Conservation (phyloP, 768 basidiomycete genomes). For the Pleurotus giganteus region DNA sequence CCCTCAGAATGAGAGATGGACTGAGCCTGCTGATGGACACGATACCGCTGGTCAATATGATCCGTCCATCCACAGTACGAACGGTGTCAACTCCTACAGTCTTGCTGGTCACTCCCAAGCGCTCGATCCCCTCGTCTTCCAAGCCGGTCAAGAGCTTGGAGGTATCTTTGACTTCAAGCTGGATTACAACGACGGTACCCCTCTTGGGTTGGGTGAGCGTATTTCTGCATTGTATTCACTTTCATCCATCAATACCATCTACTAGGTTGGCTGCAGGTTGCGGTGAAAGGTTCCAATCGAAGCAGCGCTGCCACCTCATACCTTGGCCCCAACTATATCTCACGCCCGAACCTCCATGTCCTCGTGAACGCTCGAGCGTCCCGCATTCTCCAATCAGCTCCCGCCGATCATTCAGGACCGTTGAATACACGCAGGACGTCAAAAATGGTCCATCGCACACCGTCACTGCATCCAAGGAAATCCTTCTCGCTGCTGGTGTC, state of each 20-base stretch:
- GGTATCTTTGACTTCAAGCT: slow-evolving; percentile 24
- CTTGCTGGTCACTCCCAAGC: slow-evolving; percentile 18
- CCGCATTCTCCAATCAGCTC: slow-evolving; percentile 4
- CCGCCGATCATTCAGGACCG: slow-evolving; percentile 16
- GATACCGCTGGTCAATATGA: slow-evolving; percentile 26
- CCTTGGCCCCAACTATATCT: slow-evolving; percentile 22
- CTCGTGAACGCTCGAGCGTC: slow-evolving; percentile 22
- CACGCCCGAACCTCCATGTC: slow-evolving; percentile 30
- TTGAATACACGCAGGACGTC: slow-evolving; percentile 14
- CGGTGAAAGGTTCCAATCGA: slow-evolving; percentile 25
- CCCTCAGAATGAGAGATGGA: slow-evolving; percentile 26
- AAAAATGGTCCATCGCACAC: slow-evolving; percentile 7
- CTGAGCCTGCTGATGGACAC: slow-evolving; percentile 24
- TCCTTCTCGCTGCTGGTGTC: slow-evolving; percentile 31
- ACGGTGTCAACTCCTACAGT: slow-evolving; percentile 23
- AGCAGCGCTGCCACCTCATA: slow-evolving; percentile 31
- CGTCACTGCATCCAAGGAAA: slow-evolving; percentile 24
- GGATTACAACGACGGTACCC: slow-evolving; percentile 28
- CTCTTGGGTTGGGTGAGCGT: slow-evolving; percentile 27
- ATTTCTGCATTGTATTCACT: neutral
- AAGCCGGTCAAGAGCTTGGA: slow-evolving; percentile 19
- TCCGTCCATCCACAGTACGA: slow-evolving; percentile 22
- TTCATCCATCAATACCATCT: neutral
- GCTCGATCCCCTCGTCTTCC: slow-evolving; percentile 20
- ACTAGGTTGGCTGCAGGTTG: slow-evolving; percentile 23